Conservation (phyloP, 108 stramenopile species). For the Aurantiochytrium sp. region DNA sequence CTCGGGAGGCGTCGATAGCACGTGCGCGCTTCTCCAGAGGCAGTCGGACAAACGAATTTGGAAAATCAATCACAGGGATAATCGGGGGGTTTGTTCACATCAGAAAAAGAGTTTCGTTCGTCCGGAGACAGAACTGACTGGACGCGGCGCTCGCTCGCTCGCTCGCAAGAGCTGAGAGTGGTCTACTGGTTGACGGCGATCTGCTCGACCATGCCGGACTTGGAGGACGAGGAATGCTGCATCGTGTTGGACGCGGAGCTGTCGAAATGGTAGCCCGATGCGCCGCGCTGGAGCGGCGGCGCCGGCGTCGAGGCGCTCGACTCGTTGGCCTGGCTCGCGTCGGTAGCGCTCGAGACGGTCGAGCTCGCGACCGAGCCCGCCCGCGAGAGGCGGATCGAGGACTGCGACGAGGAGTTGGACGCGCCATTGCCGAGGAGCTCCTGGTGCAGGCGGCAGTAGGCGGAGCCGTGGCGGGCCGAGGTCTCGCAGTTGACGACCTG, state of each 20-base stretch:
- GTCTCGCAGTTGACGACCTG: neutral
- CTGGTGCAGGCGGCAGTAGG: neutral
- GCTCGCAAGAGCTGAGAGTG: no score
- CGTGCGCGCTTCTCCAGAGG: no score
- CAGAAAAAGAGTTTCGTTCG: no score
- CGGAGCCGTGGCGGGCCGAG: slow-evolving; percentile 12
- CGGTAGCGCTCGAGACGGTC: neutral
- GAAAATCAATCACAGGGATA: no score
- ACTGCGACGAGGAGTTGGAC: neutral
- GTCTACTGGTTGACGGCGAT: neutral
- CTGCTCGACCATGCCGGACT: neutral
- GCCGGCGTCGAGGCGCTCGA: neutral
- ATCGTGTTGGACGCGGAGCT: neutral
- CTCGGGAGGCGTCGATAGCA: neutral
- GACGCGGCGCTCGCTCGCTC: no score
- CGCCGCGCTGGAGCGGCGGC: neutral
- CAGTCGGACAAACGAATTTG: no score
- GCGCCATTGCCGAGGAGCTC: neutral
- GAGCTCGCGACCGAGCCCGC: neutral
- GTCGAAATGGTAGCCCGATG: neutral
- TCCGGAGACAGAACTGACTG: no score
- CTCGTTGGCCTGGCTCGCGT: neutral
- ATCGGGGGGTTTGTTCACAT: no score
- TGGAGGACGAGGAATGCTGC: neutral
- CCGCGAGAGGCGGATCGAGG: neutral